Percentiles rank a stretch among this genome's conserved stretches.
Conservation (phyloP, 495 filamentous ascomycete genomes). For the Neurospora tetrasperma region DNA sequence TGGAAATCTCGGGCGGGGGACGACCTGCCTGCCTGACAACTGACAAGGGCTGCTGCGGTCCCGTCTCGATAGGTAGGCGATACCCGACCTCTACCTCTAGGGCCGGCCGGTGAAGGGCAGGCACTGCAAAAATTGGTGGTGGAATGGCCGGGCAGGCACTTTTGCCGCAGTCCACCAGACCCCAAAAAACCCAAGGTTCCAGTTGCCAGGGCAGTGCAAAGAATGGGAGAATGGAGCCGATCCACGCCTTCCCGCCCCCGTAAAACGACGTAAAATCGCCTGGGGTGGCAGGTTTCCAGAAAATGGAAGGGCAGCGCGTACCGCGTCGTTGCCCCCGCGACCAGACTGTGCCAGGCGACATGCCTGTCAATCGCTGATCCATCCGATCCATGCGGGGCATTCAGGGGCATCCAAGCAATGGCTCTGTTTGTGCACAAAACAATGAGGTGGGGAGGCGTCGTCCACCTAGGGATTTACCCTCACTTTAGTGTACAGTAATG, state of each 20-base stretch:
- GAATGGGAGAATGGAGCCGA: neutral
- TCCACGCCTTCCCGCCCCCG: neutral
- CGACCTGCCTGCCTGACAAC: neutral
- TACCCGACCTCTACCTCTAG: neutral
- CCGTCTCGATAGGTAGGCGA: neutral
- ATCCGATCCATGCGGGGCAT: constrained; percentile 2
- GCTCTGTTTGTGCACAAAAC: neutral
- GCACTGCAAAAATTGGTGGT: neutral
- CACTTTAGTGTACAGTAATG: too few species aligned
- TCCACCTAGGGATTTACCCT: too few species aligned
- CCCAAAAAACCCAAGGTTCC: neutral
- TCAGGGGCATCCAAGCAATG: constrained; percentile 5
- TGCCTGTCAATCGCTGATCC: neutral
- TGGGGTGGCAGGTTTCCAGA: neutral
- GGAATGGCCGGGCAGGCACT: neutral
- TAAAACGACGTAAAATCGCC: neutral
- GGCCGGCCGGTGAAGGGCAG: neutral
- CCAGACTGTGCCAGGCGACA: constrained; percentile 8
- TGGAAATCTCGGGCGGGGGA: neutral
- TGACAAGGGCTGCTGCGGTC: neutral
- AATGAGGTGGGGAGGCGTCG: neutral
- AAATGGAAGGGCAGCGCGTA: constrained; percentile 14
- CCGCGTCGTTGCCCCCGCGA: constrained; percentile 29
- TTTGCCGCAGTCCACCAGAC: neutral
- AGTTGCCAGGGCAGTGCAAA: neutral